Percentiles rank a stretch among this genome's conserved stretches.
Evolutionary conservation across 345 rosid species (phyloP).

Genomic region (Arabidopsis thaliana): DNA sequence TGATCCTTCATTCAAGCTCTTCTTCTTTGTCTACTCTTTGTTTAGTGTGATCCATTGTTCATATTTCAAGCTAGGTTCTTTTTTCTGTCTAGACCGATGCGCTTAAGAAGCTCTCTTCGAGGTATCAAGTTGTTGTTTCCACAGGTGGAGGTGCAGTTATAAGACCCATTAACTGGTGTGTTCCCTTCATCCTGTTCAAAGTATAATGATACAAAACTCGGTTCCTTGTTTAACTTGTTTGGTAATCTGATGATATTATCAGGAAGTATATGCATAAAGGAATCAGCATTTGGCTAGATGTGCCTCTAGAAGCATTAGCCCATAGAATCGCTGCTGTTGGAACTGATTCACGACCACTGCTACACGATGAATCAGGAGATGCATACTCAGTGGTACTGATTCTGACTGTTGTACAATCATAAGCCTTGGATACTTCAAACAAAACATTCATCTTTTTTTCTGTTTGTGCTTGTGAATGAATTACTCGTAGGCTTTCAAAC

Average conservation of each 20-base stretch:
- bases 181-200: neutral
- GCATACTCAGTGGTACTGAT: slow-evolving; percentile 69
- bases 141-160: slow-evolving; percentile 97
- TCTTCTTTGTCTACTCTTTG: neutral
- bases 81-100: slow-evolving; percentile 64
- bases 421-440: neutral
- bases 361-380: slow-evolving; percentile 78
- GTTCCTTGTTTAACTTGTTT: neutral
- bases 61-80: neutral
- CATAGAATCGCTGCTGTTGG: slow-evolving; percentile 93
- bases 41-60: neutral
- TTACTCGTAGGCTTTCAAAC: slow-evolving; percentile 66
- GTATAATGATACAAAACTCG: neutral
- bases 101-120: slow-evolving; percentile 62
- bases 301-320: slow-evolving; percentile 92
- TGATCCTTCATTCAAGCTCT: slow-evolving; percentile 12
- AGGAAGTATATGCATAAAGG: slow-evolving; percentile 86
- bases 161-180: slow-evolving; percentile 79
- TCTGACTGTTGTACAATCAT: slow-evolving; percentile 19
- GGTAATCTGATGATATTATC: slow-evolving; percentile 10
- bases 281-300: slow-evolving; percentile 91
- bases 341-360: slow-evolving; percentile 83
- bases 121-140: slow-evolving; percentile 76
- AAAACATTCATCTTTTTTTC: neutral
- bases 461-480: slow-evolving; percentile 11